Base-by-base conservation (phyloP, 257 asterid species). In the Lycium barbarum region DNA sequence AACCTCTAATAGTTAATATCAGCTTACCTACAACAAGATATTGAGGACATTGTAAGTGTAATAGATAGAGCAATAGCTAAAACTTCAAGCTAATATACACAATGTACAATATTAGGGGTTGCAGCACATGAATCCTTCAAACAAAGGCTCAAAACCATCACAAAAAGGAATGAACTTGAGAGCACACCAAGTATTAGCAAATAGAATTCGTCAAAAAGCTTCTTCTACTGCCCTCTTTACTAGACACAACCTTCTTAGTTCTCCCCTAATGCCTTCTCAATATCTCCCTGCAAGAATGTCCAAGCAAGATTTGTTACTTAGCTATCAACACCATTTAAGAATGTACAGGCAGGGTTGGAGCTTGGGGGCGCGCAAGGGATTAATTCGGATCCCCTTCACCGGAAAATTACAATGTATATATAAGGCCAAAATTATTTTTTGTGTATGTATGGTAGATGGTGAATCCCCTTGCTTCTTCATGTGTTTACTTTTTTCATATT, bases 221-320 rank as follows among this genome's bases (percentile, higher is more conserved):
- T 68, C 20, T 35, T 35, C 53, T 38, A 38, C 53, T 68, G 26
- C 26, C 61, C 59, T 20, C 59, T 49, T 22, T n/a, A 73, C 59
- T 47, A 20, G 2, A 20, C 14, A 76, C 82, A 26, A 14, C 36
- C 84, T 62, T 66, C 36, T 91, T 90, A 92, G 38, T 36, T 57
- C 83, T 90, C 94, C 81, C 93, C 97, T 90, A 95, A 53, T 43
- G 94, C 96, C 82, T 93, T 92, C 83, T 73, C 83, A 73, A 95
- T 91, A 86, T 92, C 98, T 36, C 65, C 89, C 98, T 95, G 92
- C 84, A 88, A 86, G 63, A 89, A 51, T 35, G 73, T 15, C 38
- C 81, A 49, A 86, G 66, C 80, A 79, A 22, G 15, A 84, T 51
- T 53, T 38, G 43, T 22, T 17, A 79, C 70, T 45, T n/a, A 59